Conservation (phyloP, 2,329 filamentous ascomycete genomes). For the Fusarium neocosmosporiellum region DNA sequence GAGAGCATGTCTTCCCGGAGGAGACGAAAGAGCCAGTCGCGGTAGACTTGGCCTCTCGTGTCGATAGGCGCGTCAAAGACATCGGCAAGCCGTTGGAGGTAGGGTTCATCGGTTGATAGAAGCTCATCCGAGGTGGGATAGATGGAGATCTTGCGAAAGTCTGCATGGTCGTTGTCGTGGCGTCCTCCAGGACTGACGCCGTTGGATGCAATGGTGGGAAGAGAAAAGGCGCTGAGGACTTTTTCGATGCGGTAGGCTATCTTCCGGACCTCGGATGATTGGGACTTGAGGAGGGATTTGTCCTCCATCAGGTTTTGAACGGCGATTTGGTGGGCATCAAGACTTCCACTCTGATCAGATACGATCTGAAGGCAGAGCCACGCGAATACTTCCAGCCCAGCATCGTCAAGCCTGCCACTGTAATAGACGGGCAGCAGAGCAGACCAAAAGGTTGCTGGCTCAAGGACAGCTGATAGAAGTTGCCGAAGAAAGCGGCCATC, state of each 20-base stretch:
- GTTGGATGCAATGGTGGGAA: neutral
- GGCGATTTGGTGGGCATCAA: constrained; percentile 16
- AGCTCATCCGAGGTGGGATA: constrained; percentile 76
- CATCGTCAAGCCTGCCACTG: constrained; percentile 45
- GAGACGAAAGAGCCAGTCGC: constrained; percentile 79
- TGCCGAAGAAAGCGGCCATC: constrained; percentile 35
- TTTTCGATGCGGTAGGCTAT: constrained; percentile 54
- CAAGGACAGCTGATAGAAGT: constrained; percentile 57
- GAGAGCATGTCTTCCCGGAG: constrained; percentile 77
- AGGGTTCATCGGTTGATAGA: constrained; percentile 61
- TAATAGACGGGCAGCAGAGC: constrained; percentile 52
- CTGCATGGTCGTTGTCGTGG: constrained; percentile 77
- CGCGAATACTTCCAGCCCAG: constrained; percentile 52
- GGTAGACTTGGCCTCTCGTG: constrained; percentile 59
- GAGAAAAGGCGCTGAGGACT: constrained; percentile 44
- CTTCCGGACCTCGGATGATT: constrained; percentile 38
- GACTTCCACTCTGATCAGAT: constrained; percentile 25
- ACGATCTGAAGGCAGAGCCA: constrained; percentile 63
- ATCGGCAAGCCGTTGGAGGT: constrained; percentile 64
- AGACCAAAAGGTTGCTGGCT: constrained; percentile 67
- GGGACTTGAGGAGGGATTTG: constrained; percentile 39
- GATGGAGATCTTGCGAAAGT: constrained; percentile 71
- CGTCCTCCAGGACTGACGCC: constrained; percentile 67
- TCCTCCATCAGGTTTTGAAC: constrained; percentile 43
- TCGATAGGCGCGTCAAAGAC: constrained; percentile 54